Evolutionary conservation across 2,329 filamentous ascomycete genomes (phyloP).

Genomic region (Aschersonia sp.): DNA sequence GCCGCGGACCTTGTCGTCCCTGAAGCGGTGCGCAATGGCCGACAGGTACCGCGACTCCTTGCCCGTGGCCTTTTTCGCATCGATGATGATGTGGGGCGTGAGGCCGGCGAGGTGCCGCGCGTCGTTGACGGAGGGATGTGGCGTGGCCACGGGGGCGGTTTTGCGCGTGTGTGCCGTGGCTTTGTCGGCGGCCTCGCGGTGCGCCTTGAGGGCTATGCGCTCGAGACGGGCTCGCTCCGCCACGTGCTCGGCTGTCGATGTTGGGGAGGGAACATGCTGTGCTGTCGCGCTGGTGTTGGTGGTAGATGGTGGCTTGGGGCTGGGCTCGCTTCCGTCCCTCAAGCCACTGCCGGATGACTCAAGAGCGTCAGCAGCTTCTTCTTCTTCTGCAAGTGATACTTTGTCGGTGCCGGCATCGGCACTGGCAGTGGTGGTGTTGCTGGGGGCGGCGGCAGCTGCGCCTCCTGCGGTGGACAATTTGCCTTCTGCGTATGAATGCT

Average conservation of each 20-base stretch:
- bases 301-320: too few species aligned
- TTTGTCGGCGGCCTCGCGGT: slow-evolving; percentile 40
- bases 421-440: too few species aligned
- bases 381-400: too few species aligned
- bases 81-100: slow-evolving; percentile 55
- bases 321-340: too few species aligned
- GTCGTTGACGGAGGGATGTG: slow-evolving; percentile 40
- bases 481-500: too few species aligned
- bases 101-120: slow-evolving; percentile 42
- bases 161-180: slow-evolving; percentile 40
- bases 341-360: too few species aligned
- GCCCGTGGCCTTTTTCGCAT: slow-evolving; percentile 65
- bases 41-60: slow-evolving; percentile 60
- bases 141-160: slow-evolving; percentile 30
- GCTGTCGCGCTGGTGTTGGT: not conserved
- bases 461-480: too few species aligned
- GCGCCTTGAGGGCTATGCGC: slow-evolving; percentile 40
- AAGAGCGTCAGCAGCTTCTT: too few species aligned
- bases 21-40: slow-evolving; percentile 41
- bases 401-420: too few species aligned
- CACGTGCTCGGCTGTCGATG: slow-evolving; percentile 36
- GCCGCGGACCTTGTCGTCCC: slow-evolving; percentile 42
- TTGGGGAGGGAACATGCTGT: slow-evolving; percentile 8
- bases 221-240: slow-evolving; percentile 48
- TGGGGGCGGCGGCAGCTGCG: too few species aligned